Evolutionary conservation across 164 flowering plant species (phyloP), one percentile per base, ranked within the genome.

Genomic region (Annona cherimola): DNA sequence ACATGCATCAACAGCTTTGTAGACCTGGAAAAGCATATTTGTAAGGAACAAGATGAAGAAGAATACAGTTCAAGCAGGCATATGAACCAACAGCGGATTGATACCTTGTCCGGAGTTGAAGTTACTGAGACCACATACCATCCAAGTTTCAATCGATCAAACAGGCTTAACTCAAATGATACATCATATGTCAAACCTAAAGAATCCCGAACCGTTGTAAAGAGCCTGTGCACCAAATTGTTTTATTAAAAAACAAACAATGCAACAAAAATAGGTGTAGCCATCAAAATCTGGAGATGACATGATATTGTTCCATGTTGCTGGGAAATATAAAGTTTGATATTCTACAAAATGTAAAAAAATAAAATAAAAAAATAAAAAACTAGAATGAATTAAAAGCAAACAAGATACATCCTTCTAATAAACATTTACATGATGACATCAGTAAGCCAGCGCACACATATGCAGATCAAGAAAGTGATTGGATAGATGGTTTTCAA

Each of bases 41-140:
- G 2, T 9, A 68, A 8, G 39, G 41, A 54, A 46, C 57, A 39
- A 46, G 61, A 63, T 60, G 26, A 50, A 79, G 54, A 64, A 67
- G 72, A 14, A 6, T 65, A 62, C 14, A 41, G 39, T 35, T 42
- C 14, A 41, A 41, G 67, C 12, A 16, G 41, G 41, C 44, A 64
- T 20, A 64, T 40, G n/a, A 16, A 64, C 2, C 19, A 18, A 64
- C 40, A 64, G 0, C 18, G 4, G 39, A 69, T n/a, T 20, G 55
- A 18, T 63, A 93, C 99, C 99, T 95, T 95, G 71, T 77, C 85
- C 43, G 99, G 99, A 77, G 98, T 91, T 74, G 98, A 95, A 75
- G 99, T 95, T 40, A 95, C 99, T 42, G 99, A 90, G 63, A 95
- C 81, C 73, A 95, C 99, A 83, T 93, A 95, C 99, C 98, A 95